phyloP scores from a whole-genome alignment of 1,139 yeast species.

The Magnusiomyces suaveolens region DNA sequence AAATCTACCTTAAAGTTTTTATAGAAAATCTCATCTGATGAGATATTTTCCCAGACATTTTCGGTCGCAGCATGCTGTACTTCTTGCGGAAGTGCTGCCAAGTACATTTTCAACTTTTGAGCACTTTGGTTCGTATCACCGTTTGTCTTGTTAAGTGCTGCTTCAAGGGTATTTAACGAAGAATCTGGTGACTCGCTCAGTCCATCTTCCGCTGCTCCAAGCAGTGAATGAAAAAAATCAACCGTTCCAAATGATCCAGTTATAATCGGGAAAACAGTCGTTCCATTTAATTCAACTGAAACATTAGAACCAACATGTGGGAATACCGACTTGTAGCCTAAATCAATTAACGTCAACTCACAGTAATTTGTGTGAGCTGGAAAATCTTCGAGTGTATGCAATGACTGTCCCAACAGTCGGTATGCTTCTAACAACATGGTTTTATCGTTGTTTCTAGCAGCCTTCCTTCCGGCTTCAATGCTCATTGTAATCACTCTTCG shows the following conservation, averaged over 20 bases:
- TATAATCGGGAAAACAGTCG: constrained; percentile 21
- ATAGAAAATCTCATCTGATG: not conserved
- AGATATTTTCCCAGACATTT: not conserved
- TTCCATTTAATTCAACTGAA: constrained; percentile 19
- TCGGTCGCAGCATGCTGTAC: not conserved
- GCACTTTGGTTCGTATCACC: constrained; percentile 4
- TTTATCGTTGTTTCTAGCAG: constrained; percentile 10
- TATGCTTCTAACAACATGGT: constrained; percentile 20
- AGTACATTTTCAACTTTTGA: constrained; percentile 8
- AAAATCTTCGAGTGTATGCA: constrained; percentile 23
- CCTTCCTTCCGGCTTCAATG: constrained; percentile 20
- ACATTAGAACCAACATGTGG: constrained; percentile 24
- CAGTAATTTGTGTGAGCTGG: constrained; percentile 23
- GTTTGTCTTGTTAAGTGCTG: constrained; percentile 6
- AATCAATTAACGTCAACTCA: constrained; percentile 21
- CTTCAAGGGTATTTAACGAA: constrained; percentile 9
- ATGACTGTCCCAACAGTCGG: constrained; percentile 24
- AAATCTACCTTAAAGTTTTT: not conserved
- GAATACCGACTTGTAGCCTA: constrained; percentile 22
- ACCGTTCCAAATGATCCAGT: constrained; percentile 26
- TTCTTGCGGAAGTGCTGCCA: constrained; percentile 9
- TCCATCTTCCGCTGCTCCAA: constrained; percentile 26
- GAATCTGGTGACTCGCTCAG: not conserved
- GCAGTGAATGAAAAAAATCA: constrained; percentile 23
- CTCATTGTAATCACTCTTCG: constrained; percentile 19